Percentiles rank a stretch among this genome's conserved stretches.
Evolutionary conservation across 192 early-diverging fungal species (phyloP).

Genomic region (Coemansia sp.): DNA sequence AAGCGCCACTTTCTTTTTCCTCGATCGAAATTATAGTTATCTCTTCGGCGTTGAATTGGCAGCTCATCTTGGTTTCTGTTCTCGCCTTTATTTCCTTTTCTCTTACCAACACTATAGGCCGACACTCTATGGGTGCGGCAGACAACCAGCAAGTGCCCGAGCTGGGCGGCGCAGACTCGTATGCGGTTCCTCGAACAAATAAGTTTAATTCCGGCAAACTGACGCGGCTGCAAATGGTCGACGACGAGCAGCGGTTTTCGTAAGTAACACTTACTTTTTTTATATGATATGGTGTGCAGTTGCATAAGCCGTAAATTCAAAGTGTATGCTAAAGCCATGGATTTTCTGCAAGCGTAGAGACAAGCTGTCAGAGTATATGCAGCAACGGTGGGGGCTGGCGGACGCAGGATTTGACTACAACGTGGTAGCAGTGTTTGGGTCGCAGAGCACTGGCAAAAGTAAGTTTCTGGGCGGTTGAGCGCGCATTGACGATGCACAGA

Average conservation of each 20-base stretch:
- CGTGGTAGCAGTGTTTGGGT: constrained; percentile 97
- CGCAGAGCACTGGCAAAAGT: constrained; percentile 98
- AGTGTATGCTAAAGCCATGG: not conserved
- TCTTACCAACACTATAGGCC: not conserved
- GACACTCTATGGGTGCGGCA: constrained; percentile 8
- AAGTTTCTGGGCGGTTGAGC: constrained; percentile 46
- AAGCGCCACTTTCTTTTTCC: not conserved
- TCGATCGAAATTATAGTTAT: not conserved
- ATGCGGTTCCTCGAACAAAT: not conserved
- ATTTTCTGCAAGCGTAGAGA: constrained; percentile 48
- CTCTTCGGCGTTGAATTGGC: not conserved
- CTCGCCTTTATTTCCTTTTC: not conserved
- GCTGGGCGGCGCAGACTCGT: constrained; percentile 2
- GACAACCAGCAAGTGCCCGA: constrained; percentile 29
- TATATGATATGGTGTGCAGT: not conserved
- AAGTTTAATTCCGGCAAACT: not conserved
- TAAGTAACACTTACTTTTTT: constrained; percentile 27
- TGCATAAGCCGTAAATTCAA: not conserved
- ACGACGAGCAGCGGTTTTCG: constrained; percentile 52
- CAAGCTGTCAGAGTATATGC: constrained; percentile 74
- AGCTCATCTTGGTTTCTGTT: constrained; percentile 1
- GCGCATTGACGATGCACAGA: no score
- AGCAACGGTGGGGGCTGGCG: constrained; percentile 73
- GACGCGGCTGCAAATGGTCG: constrained; percentile 48
- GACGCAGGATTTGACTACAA: constrained; percentile 94